A percentile compares a stretch with the other conserved stretches of the same genome.
Conservation (phyloP, 176 grass and related monocot genomes). For the Raddia distichophylla region DNA sequence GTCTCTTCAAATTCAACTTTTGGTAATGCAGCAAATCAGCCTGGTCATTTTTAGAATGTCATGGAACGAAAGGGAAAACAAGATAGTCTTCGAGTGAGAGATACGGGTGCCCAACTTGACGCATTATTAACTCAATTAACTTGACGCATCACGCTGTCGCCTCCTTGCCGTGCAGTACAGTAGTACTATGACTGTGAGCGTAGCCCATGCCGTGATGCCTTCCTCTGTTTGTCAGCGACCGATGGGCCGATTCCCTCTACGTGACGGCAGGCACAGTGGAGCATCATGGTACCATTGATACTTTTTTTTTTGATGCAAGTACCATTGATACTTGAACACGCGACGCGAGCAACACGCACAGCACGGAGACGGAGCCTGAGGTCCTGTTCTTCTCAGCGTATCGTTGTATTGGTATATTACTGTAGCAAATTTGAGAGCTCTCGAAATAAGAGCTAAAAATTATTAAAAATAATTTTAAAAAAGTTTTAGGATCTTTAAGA, state of each 20-base stretch:
- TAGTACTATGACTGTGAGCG: background rate
- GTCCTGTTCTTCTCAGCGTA: no score
- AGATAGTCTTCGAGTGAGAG: background rate
- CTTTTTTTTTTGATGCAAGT: no score
- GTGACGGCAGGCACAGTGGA: background rate
- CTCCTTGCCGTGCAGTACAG: background rate
- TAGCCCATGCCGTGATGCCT: background rate
- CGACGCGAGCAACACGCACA: background rate
- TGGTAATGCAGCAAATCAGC: no score
- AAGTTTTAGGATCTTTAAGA: no score
- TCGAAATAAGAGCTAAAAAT: no score
- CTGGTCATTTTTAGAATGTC: background rate
- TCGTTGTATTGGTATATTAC: no score
- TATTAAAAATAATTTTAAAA: no score
- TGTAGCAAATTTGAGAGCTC: no score
- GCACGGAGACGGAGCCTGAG: no score
- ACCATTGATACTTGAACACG: background rate
- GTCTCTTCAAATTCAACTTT: no score
- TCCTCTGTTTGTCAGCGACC: background rate
- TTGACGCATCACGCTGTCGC: no score
- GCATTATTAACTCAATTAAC: background rate
- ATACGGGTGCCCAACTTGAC: background rate
- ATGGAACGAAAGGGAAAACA: background rate
- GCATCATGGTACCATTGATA: background rate
- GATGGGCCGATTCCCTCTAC: background rate